A percentile compares a stretch with the other conserved stretches of the same genome.
Evolutionary conservation across 371 early-diverging fungal genomes (phyloP).

Genomic region (Lichtheimia ramosa): DNA sequence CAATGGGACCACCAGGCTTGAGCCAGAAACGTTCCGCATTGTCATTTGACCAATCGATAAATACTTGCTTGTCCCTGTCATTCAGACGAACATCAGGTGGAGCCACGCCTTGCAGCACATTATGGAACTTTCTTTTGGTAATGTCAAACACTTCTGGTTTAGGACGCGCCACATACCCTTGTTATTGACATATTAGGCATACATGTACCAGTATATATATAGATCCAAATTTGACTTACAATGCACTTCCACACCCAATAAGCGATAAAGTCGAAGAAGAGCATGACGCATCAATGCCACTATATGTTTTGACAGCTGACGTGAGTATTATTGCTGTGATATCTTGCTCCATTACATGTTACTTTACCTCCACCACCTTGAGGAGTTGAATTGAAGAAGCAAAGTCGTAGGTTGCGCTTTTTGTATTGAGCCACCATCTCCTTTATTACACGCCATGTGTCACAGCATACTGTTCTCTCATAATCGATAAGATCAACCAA

Average conservation of each 20-base stretch:
- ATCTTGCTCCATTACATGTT: not conserved
- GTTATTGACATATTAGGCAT: not conserved
- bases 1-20: constrained; percentile 65
- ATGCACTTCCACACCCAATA: constrained; percentile 66
- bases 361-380: constrained; percentile 81
- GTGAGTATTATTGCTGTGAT: too few relatives aligned
- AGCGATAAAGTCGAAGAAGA: constrained; percentile 64
- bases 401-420: constrained; percentile 55
- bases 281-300: constrained; percentile 93
- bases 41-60: constrained; percentile 73
- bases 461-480: constrained; percentile 51
- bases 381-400: constrained; percentile 84
- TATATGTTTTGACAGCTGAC: constrained; percentile 9
- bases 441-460: constrained; percentile 61
- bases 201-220: not conserved
- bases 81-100: constrained; percentile 55
- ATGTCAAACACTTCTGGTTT: constrained; percentile 82
- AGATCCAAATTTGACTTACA: constrained; percentile 36
- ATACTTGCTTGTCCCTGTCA: constrained; percentile 69
- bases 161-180: constrained; percentile 75
- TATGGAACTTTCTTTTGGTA: constrained; percentile 87
- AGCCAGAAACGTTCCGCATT: constrained; percentile 81
- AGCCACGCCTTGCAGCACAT: constrained; percentile 88
- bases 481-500: constrained; percentile 63
- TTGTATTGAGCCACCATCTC: constrained; percentile 51